Evolutionary conservation across 106 monocot genomes (phyloP).

Genomic region (Phalaenopsis equestris): DNA sequence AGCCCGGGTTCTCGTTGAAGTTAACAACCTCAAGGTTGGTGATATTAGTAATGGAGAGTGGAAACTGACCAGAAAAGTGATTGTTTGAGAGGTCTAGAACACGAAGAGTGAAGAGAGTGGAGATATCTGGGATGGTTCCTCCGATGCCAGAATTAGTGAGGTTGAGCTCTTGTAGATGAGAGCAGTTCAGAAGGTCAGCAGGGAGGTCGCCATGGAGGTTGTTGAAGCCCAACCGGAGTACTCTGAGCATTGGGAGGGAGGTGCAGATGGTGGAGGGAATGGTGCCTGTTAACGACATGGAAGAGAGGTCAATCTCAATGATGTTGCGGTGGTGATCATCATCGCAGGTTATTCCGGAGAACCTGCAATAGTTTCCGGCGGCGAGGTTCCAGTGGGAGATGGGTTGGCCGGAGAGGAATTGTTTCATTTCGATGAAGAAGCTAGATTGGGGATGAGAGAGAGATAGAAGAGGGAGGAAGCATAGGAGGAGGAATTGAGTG

Average conservation of each 20-base stretch:
- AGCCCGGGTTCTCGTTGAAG: conserved; percentile 76
- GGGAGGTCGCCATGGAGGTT: conserved; percentile 51
- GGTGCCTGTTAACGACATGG: conserved; percentile 40
- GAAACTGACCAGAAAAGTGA: conserved; percentile 68
- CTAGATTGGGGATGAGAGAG: conserved; percentile 23
- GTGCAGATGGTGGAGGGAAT: conserved; percentile 61
- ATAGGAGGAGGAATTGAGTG: conserved; percentile 6
- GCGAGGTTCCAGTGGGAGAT: conserved; percentile 40
- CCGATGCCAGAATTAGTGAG: conserved; percentile 37
- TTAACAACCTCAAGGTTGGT: conserved; percentile 58
- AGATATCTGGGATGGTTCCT: conserved; percentile 70
- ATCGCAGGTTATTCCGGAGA: conserved; percentile 62
- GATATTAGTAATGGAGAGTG: conserved; percentile 59
- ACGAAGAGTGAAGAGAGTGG: conserved; percentile 36
- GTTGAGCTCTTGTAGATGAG: conserved; percentile 54
- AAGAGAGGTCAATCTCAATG: conserved; percentile 48
- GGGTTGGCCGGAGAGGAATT: conserved; percentile 37
- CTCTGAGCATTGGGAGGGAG: conserved; percentile 45
- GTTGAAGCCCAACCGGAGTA: conserved; percentile 43
- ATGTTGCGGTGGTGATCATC: conserved; percentile 3
- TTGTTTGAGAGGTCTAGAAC: conserved; percentile 72
- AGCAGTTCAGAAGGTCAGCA: conserved; percentile 47
- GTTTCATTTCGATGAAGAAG: conserved; percentile 60
- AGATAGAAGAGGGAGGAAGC: background rate
- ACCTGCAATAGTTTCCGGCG: conserved; percentile 28